These are phyloP conservation scores for Skeletonema potamos DNA, from an alignment of 108 stramenopile species.

Conservation along the genomic window DNA sequence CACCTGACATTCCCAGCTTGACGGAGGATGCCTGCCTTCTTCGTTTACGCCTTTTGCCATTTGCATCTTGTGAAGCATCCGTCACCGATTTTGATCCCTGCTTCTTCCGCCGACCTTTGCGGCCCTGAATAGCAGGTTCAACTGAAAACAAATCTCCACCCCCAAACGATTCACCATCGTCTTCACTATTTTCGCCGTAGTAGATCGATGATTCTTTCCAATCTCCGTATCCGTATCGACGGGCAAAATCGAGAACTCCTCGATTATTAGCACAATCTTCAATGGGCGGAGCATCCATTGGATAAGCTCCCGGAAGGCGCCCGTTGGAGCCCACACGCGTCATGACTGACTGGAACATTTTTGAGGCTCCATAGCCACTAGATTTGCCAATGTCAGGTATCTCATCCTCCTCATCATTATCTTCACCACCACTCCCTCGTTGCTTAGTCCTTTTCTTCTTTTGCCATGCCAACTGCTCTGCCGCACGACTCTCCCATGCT, in stretches of 20 bases:
- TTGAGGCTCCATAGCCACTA: conserved; percentile 27
- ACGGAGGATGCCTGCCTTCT: background rate
- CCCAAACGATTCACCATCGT: conserved; percentile 16
- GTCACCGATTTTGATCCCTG: background rate
- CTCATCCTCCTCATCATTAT: background rate
- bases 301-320: conserved; percentile 76
- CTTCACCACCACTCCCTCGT: background rate
- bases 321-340: conserved; percentile 70
- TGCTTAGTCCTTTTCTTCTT: background rate
- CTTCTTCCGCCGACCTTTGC: background rate
- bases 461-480: conserved; percentile 18
- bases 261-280: conserved; percentile 57
- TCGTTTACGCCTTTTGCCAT: background rate
- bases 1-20: background rate
- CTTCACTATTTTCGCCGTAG: conserved; percentile 15
- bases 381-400: background rate
- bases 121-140: background rate
- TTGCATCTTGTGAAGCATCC: background rate
- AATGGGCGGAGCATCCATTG: conserved; percentile 74
- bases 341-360: conserved; percentile 55
- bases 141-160: conserved; percentile 14
- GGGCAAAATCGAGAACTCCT: conserved; percentile 60
- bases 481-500: conserved; percentile 33
- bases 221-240: conserved; percentile 78
- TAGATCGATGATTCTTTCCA: conserved; percentile 38